Base-by-base conservation (phyloP, 495 filamentous ascomycete species). In the Trichoderma asperelloides region DNA sequence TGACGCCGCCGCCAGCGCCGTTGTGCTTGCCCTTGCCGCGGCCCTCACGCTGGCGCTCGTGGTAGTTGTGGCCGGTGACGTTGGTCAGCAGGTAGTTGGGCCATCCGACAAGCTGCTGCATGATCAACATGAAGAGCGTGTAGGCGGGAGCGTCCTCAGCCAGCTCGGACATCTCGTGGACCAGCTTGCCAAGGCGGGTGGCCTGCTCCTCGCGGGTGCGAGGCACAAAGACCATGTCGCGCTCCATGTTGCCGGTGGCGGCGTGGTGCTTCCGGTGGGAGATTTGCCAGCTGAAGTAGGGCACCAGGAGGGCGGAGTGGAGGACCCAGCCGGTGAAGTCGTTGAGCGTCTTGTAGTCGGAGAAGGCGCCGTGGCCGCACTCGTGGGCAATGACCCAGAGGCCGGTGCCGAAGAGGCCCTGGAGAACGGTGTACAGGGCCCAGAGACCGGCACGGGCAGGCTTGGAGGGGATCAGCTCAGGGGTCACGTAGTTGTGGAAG, bases 151-250 rank as follows among this genome's bases (percentile, higher is more conserved):
- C 96, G 81, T 98, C 95, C 86, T 98, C 95, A 70, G 88, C 86
- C 65, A 97, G 82, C 79, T 98, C 95, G 60, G 84, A 75, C 64
- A 98, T 77, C 75, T 97, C 91, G 75, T 96, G 89, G 65, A 84
- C 79, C 66, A 91, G 69, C 68, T 81, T 82, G 71, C 91, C 91
- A 67, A 91, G 69, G 57, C 87, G 86, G 63, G 81, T 85, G 40
- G 91, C 90, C 71, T 89, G 90, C 75, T 88, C 76, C 63, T 91
- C 84, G 43, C 92, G 86, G 67, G 91, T 92, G 81, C 89, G 91
- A 43, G 95, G 95, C 3, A 96, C 83, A 80, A 97, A 97, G 68
- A 97, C 95, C 92, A 97, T 97, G 79, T 98, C 95, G 71, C 93
- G 91, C 76, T 94, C 91, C 71, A 98, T 82, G 84, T 98, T 85